These are phyloP conservation scores for Fusarium newnesense DNA, from an alignment of 2,329 filamentous ascomycete species.

Conservation along the genomic window DNA sequence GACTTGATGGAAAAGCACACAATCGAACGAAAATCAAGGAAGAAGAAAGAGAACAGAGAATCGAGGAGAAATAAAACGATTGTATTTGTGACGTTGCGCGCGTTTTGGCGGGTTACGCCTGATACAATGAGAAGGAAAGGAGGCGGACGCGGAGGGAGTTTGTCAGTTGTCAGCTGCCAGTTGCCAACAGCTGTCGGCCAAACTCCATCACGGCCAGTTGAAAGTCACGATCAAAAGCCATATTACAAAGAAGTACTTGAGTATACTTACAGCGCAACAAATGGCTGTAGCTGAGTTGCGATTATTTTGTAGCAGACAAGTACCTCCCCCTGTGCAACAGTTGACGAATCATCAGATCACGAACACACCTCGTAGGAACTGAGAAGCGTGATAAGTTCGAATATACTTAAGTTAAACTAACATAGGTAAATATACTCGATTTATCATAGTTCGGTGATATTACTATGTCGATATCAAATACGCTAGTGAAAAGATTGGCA, in stretches of 20 bases:
- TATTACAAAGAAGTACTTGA: neutral
- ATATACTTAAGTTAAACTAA: too few species aligned
- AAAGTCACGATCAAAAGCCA: neutral
- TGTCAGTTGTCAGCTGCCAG: slow-evolving; percentile 24
- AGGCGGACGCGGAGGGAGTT: neutral
- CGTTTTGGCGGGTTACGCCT: slow-evolving; percentile 9
- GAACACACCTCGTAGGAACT: neutral
- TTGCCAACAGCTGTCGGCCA: slow-evolving; percentile 27
- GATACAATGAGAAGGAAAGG: neutral
- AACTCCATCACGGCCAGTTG: slow-evolving; percentile 6
- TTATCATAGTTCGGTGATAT: neutral
- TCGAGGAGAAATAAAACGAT: neutral
- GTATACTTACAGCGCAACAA: neutral
- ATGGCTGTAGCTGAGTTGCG: slow-evolving; percentile 8
- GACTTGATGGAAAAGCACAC: slow-evolving; percentile 2
- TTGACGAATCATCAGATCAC: neutral
- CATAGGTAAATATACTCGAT: neutral
- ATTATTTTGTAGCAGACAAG: neutral
- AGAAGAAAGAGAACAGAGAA: neutral
- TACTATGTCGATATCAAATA: neutral
- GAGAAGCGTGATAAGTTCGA: neutral
- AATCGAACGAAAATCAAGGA: neutral
- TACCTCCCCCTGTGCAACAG: neutral
- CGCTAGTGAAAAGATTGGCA: neutral
- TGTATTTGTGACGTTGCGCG: slow-evolving; percentile 14